Conservation (phyloP, 2,329 filamentous ascomycete species). For the Pseudonectria foliicola region DNA sequence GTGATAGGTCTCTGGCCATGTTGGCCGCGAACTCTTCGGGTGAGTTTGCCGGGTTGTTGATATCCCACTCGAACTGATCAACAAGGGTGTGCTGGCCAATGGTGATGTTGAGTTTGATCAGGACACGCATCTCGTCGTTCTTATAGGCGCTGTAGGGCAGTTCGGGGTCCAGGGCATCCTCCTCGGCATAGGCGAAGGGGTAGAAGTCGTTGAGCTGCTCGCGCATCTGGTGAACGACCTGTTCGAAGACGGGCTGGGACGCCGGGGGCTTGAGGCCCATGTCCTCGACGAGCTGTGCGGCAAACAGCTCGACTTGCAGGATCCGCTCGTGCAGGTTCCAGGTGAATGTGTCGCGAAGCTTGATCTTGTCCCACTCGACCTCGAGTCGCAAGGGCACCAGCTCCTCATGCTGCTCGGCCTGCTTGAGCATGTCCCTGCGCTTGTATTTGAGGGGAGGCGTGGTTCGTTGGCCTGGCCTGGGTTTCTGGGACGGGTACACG, state of each 20-base stretch:
- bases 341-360: slow-evolving; percentile 93
- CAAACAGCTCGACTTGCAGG: slow-evolving; percentile 72
- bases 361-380: slow-evolving; percentile 92
- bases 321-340: slow-evolving; percentile 96
- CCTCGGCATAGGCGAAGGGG: slow-evolving; percentile 82
- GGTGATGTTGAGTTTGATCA: slow-evolving; percentile 95
- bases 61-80: slow-evolving; percentile 98
- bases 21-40: slow-evolving; percentile 88
- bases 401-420: slow-evolving; percentile 87
- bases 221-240: slow-evolving; percentile 62
- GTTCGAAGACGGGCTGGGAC: slow-evolving; percentile 54
- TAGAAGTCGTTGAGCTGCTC: slow-evolving; percentile 93
- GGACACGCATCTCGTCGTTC: slow-evolving; percentile 96
- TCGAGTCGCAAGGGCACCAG: slow-evolving; percentile 86
- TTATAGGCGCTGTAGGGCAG: slow-evolving; percentile 91
- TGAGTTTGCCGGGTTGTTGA: slow-evolving; percentile 89
- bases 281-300: slow-evolving; percentile 85
- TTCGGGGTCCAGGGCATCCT: slow-evolving; percentile 83
- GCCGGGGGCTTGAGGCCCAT: slow-evolving; percentile 71
- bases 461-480: slow-evolving; percentile 68
- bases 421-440: slow-evolving; percentile 72
- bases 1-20: slow-evolving; percentile 83
- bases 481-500: slow-evolving; percentile 72
- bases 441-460: slow-evolving; percentile 66
- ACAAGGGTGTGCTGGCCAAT: slow-evolving; percentile 91